phyloP scores from a whole-genome alignment of 345 rosid species.

The Aquilaria sinensis region DNA sequence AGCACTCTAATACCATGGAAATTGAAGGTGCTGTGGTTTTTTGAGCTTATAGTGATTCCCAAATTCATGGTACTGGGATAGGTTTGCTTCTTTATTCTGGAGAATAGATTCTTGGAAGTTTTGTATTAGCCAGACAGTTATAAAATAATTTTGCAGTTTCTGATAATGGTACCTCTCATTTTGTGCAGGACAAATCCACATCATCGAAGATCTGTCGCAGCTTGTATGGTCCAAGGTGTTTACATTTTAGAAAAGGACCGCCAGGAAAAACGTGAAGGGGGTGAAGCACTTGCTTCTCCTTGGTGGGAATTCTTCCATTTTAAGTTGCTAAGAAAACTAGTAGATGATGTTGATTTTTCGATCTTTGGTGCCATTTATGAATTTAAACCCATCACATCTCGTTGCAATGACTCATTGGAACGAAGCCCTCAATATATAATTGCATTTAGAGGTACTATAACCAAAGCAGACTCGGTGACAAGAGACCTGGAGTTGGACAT shows the following conservation, averaged over 20 bases:
- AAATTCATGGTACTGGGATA: too few species aligned
- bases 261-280: slow-evolving; percentile 61
- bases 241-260: slow-evolving; percentile 80
- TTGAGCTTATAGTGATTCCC: too few species aligned
- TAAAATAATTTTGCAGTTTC: too few species aligned
- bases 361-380: slow-evolving; percentile 81
- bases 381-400: slow-evolving; percentile 39
- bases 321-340: slow-evolving; percentile 43
- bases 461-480: slow-evolving; percentile 54
- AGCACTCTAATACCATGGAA: too few species aligned
- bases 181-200: slow-evolving; percentile 54
- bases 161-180: too few species aligned
- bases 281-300: slow-evolving; percentile 55
- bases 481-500: slow-evolving; percentile 65
- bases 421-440: slow-evolving; percentile 55
- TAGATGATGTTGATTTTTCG: slow-evolving; percentile 66
- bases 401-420: slow-evolving; percentile 19
- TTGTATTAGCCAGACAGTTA: too few species aligned
- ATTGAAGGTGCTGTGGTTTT: too few species aligned
- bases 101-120: too few species aligned
- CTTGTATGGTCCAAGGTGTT: slow-evolving; percentile 78
- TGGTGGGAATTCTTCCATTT: slow-evolving; percentile 93
- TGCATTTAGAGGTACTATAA: slow-evolving; percentile 79
- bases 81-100: too few species aligned
- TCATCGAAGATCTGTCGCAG: slow-evolving; percentile 68